Base-by-base conservation (phyloP, 1,284 basidiomycete species). In the Sanguinoderma infundibulare region DNA sequence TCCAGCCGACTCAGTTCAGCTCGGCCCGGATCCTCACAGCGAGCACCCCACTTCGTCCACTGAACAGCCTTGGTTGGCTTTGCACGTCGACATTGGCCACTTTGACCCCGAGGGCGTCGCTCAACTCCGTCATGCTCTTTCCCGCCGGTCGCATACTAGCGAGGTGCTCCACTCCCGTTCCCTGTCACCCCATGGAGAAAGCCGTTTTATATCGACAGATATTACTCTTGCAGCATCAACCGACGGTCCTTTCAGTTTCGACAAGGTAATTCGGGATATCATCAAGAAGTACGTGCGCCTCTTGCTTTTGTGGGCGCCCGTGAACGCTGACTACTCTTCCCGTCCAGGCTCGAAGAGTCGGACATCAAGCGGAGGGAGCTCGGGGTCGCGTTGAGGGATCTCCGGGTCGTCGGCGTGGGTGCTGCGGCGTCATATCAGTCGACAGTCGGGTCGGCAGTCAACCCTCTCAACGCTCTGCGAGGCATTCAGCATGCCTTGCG, bases 371-470 rank as follows among this genome's bases (percentile, higher is more conserved):
- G 70, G 7, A 75, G 84, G 38, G 76, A 82, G 62, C 77, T 86
- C 14, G 84, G 84, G 20, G 81, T 85, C 12, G 71, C 76, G 4
- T 84, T 85, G 67, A 67, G 79, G 59, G 73, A 84, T 61, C 77
- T 87, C 17, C 74, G 75, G 9, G 84, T 86, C 22, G 73, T 78
- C 6, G 85, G 84, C 12, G 67, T 81, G 4, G 82, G 80, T 9
- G 75, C 81, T n/a, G 61, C 74, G 1, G 75, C 75, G 14, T 75
- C 74, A 3, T 73, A 78, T 34, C 81, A 82, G 62, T 60, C 75
- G 1, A 83, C 80, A 0, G 59, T 83, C 8, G 78, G 77, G 22
- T 81, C 81, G 1, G 10, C 68, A n/a, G 65, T 84, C 46, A 77
- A 79, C 58, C 82, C 81, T 0, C 35, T 64, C 6, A 65, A 69